Evolutionary conservation across 192 early-diverging fungal genomes (phyloP).

Genomic region (Entomortierella lignicola): DNA sequence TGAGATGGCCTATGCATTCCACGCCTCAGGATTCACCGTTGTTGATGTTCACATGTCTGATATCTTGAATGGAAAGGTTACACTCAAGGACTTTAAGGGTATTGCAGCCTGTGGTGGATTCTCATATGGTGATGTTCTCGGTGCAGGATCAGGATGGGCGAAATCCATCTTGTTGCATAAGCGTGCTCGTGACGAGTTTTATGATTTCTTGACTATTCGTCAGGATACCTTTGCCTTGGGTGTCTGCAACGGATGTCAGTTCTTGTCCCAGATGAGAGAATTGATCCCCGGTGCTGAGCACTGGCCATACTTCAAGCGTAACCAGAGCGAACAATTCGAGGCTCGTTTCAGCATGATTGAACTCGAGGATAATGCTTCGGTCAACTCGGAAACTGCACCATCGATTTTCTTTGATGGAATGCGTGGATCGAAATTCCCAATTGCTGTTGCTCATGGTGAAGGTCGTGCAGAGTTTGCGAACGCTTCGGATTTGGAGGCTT

Average conservation of each 20-base stretch:
- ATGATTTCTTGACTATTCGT: constrained; percentile 82
- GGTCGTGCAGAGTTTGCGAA: constrained; percentile 85
- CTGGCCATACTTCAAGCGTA: constrained; percentile 95
- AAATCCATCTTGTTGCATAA: constrained; percentile 86
- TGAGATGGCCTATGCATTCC: constrained; percentile 96
- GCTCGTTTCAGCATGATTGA: constrained; percentile 86
- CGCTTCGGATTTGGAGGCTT: constrained; percentile 53
- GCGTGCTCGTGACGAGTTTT: constrained; percentile 77
- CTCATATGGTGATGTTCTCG: constrained; percentile 98
- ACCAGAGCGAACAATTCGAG: constrained; percentile 97
- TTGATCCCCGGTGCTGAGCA: constrained; percentile 86
- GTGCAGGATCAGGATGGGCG: constrained; percentile 99
- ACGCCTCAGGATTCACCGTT: constrained; percentile 91
- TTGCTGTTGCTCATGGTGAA: constrained; percentile 98
- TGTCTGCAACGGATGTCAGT: constrained; percentile 99
- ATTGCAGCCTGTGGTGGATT: constrained; percentile 98
- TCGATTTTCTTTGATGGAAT: constrained; percentile 93
- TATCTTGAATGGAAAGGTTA: constrained; percentile 72
- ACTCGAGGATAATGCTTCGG: constrained; percentile 57
- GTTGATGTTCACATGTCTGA: constrained; percentile 99
- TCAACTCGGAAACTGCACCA: constrained; percentile 14
- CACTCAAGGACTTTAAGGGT: constrained; percentile 81
- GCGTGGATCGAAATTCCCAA: constrained; percentile 89
- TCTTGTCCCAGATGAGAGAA: constrained; percentile 87
- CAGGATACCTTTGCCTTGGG: constrained; percentile 95